Evolutionary conservation across 164 flowering plant species (phyloP).

Genomic region (Protea cynaroides): DNA sequence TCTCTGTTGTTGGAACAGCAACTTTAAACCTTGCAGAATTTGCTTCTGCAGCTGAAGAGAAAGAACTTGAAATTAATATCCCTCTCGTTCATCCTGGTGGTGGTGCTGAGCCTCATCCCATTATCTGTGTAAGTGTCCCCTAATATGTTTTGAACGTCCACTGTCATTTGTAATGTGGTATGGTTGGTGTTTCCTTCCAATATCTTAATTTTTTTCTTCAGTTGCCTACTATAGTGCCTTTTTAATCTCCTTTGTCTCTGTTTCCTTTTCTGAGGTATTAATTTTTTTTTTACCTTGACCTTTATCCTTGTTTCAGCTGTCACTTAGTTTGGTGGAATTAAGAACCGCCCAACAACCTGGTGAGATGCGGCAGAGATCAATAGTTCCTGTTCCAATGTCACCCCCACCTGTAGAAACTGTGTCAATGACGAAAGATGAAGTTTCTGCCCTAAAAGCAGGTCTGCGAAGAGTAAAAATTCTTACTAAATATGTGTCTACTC

Average conservation of each 20-base stretch:
- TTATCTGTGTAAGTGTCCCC: conserved; percentile 56
- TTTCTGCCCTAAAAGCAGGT: conserved; percentile 94
- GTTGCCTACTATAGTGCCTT: neutral
- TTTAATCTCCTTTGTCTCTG: neutral
- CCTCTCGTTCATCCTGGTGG: conserved; percentile 43
- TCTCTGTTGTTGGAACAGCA: conserved; percentile 52
- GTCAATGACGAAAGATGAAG: conserved; percentile 67
- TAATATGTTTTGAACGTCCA: neutral
- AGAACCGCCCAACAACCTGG: conserved; percentile 50
- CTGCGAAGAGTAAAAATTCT: conserved; percentile 84
- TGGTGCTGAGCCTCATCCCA: conserved; percentile 39
- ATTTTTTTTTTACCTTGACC: conserved; percentile 10
- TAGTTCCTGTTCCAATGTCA: conserved; percentile 46
- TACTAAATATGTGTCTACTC: conserved; percentile 67
- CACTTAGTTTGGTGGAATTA: conserved; percentile 57
- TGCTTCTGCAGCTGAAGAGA: conserved; percentile 48
- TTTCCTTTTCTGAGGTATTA: neutral
- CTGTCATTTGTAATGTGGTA: neutral
- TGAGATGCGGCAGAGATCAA: conserved; percentile 43
- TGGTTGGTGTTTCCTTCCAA: neutral
- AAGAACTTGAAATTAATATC: conserved; percentile 49
- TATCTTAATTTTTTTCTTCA: neutral
- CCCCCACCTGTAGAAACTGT: conserved; percentile 39
- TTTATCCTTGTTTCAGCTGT: conserved; percentile 32
- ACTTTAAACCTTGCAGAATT: conserved; percentile 74